Evolutionary conservation across 805 yeast genomes (phyloP), one percentile per base, ranked within the genome.

Genomic region (Metschnikowia matae): DNA sequence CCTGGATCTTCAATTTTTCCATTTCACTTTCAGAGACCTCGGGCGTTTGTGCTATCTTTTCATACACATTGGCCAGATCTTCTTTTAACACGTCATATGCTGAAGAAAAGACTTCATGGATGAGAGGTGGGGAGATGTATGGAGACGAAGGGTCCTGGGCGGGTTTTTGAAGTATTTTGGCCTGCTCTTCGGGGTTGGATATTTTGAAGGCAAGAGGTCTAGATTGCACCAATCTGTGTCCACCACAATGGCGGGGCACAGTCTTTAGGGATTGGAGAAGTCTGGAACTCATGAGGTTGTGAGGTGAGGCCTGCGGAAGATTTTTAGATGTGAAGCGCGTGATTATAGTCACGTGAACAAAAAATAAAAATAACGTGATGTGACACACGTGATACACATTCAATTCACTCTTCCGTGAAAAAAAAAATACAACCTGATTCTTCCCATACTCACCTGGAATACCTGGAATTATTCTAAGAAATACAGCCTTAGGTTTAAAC

Each of bases 101-200:
- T 41, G 77, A 64, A 48, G 84, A 81, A 66, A 88, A 90, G 1
- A 88, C 85, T 34, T 83, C 87, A 54, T 85, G 81, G 40, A 90
- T 74, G 2, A 83, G 85, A 40, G 65, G 70, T 10, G 96, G 96
- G 2, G 92, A 74, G 48, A 72, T 75, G 68, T 90, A 89, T 52
- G 80, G 72, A 15, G 85, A 75, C 10, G 71, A 73, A 8, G 89
- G 88, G 2, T 87, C 87, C 2, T 32, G 20, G 26, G 45, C 20
- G 4, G n/a, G 31, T n/a, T 42, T 33, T 14, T 42, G 31, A 32
- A 34, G 38, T 3, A 21, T 20, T 20, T 42, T 42, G 38, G 38
- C 37, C 20, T 14, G 38, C 14, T 42, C 45, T 42, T 34, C 38
- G 38, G 18, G 18, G 32, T 31, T 15, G 15, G 45, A 33, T 15